Base-by-base conservation (phyloP, 345 rosid species). In the Populus simonii region DNA sequence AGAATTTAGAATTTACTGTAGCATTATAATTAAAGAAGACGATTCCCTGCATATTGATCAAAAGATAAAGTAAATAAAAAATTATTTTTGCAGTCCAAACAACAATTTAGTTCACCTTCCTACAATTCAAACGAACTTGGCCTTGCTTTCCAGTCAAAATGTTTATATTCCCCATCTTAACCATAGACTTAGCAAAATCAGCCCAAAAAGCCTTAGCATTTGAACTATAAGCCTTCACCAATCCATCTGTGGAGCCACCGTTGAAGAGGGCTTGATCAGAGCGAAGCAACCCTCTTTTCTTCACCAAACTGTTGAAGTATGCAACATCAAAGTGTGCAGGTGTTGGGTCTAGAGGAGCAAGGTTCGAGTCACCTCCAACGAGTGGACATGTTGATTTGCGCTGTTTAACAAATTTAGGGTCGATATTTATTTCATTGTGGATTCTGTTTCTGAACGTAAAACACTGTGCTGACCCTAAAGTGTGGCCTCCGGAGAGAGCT, bases 91-190 rank as follows among this genome's bases (percentile, higher is more conserved):
- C 16, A 59, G 25, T 11, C 29, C 65, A 23, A 59, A 59, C 29
- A 59, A 4, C 65, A 59, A 43, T 11, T 59, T 18, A 33, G 63
- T 88, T 78, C 38, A 69, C 74, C 39, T 0, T 47, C 47, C 82
- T 47, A 78, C 90, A 90, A 31, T 86, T 82, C 8, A 3, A 39
- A 25, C 92, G 86, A 79, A 86, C 78, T 72, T 89, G 85, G 22
- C 92, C 92, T 41, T 82, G 71, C 0, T 75, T 22, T 18, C 89
- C 89, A 0, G 86, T 86, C 83, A 86, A 79, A 4, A 83, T 85
- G 39, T 81, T 81, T 22, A 88, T 84, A 36, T 87, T 88, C 27
- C 90, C 94, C 92, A 90, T 87, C 79, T 80, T 89, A 29, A 89
- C 20, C 85, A 90, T 89, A 0, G 94, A 88, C 16, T 71, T 53